Conservation (phyloP, 495 filamentous ascomycete species). For the Trichoderma reesei region DNA sequence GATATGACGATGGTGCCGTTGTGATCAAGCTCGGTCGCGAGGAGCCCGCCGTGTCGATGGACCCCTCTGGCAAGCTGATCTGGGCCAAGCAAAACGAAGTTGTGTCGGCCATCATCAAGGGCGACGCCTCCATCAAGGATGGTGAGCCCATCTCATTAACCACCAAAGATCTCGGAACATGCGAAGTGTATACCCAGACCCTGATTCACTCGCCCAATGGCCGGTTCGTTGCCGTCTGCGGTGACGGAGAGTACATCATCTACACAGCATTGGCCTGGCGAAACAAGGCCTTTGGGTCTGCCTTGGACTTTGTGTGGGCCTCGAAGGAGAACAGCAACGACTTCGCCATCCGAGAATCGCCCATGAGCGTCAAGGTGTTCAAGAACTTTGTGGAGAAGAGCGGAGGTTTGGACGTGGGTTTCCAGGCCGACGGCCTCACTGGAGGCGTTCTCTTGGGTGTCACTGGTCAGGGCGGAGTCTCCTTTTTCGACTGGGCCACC, state of each 20-base stretch:
- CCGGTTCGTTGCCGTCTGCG: slow-evolving; percentile 92
- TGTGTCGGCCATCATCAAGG: slow-evolving; percentile 89
- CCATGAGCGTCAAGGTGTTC: slow-evolving; percentile 90
- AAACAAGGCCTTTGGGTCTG: slow-evolving; percentile 94
- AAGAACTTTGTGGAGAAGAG: slow-evolving; percentile 94
- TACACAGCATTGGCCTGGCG: slow-evolving; percentile 96
- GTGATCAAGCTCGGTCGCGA: slow-evolving; percentile 96
- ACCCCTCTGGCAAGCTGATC: slow-evolving; percentile 85
- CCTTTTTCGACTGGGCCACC: slow-evolving; percentile 91
- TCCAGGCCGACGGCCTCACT: slow-evolving; percentile 84
- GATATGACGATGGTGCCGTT: slow-evolving; percentile 96
- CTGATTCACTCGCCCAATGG: slow-evolving; percentile 95
- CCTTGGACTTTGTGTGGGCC: slow-evolving; percentile 94
- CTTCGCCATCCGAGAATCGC: slow-evolving; percentile 89
- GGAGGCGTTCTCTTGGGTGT: slow-evolving; percentile 91
- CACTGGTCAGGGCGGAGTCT: slow-evolving; percentile 87
- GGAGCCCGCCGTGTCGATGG: slow-evolving; percentile 97
- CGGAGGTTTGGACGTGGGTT: slow-evolving; percentile 85
- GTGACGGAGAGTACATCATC: slow-evolving; percentile 96
- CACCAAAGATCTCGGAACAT: slow-evolving; percentile 88
- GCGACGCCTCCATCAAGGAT: slow-evolving; percentile 76
- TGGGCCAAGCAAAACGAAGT: slow-evolving; percentile 94
- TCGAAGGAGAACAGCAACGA: slow-evolving; percentile 98
- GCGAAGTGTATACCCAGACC: slow-evolving; percentile 93
- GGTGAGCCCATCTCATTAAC: slow-evolving; percentile 74